Percentiles rank a stretch among this genome's conserved stretches.
These are phyloP conservation scores for Melastoma candidum DNA, from an alignment of 441 rosid genomes.

Conservation along the genomic window DNA sequence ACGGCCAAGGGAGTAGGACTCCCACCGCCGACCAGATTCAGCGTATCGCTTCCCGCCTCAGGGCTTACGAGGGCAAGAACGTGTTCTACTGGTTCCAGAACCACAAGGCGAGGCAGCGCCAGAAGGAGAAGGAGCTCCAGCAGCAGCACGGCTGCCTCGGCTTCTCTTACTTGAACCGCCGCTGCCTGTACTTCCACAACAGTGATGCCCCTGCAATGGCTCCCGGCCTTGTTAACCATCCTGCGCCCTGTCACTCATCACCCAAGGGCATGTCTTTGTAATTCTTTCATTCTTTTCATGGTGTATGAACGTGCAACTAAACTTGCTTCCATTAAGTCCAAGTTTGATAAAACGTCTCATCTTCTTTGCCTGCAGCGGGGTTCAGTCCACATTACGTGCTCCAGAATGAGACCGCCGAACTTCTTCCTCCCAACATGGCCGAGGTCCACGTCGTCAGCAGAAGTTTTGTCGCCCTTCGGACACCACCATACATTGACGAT, in stretches of 20 bases:
- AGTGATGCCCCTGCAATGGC: background rate
- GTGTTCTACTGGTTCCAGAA: conserved; percentile 98
- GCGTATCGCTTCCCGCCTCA: conserved; percentile 64
- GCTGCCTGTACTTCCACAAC: conserved; percentile 10
- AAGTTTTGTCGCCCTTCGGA: too few species aligned
- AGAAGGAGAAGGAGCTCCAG: conserved; percentile 70
- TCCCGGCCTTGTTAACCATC: conserved; percentile 14
- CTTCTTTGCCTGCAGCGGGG: conserved; percentile 22
- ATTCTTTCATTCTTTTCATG: too few species aligned
- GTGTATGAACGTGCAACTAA: too few species aligned
- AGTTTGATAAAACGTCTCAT: too few species aligned
- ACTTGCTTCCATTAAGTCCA: too few species aligned
- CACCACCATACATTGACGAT: too few species aligned
- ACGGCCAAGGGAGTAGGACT: conserved; percentile 70
- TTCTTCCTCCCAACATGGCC: conserved; percentile 9
- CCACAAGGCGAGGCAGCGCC: conserved; percentile 92
- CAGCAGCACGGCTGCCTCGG: conserved; percentile 82
- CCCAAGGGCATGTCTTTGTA: conserved; percentile 15
- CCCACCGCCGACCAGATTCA: conserved; percentile 86
- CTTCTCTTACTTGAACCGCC: conserved; percentile 45
- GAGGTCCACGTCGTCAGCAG: too few species aligned
- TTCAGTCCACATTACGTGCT: conserved; percentile 32
- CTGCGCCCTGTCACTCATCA: conserved; percentile 22
- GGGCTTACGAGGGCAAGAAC: conserved; percentile 76
- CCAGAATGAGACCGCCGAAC: conserved; percentile 6